A percentile compares a stretch with the other conserved stretches of the same genome.
Conservation (phyloP, 2,329 filamentous ascomycete genomes). For the Fusarium tjaetaba region DNA sequence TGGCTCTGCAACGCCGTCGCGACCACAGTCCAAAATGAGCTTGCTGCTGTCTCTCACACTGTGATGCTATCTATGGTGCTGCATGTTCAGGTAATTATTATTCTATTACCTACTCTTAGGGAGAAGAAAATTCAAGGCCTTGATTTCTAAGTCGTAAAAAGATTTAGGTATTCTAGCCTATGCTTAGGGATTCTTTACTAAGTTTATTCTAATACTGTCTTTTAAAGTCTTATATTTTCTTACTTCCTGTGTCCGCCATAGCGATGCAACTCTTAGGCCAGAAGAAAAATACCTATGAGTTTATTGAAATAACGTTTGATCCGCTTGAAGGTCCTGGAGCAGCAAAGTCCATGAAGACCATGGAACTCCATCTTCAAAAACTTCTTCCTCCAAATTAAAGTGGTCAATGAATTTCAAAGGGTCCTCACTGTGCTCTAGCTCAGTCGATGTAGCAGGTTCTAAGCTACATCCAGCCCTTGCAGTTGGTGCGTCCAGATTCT, state of each 20-base stretch:
- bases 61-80: background rate
- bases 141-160: fast-evolving
- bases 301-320: background rate
- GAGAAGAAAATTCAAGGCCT: background rate
- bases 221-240: background rate
- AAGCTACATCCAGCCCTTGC: fast-evolving
- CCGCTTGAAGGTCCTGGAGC: background rate
- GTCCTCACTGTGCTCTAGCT: fast-evolving
- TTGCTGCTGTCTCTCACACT: background rate
- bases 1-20: background rate
- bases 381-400: background rate
- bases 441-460: fast-evolving
- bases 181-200: background rate
- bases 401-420: background rate
- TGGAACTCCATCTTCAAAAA: background rate
- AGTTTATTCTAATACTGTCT: no score
- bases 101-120: no score
- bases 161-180: fast-evolving
- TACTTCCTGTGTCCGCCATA: no score
- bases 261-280: fast-evolving
- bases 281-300: fast-evolving
- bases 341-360: background rate
- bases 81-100: fast-evolving
- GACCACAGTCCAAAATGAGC: background rate
- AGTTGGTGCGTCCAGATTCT: background rate